Conservation (phyloP, 108 stramenopile species). For the Skeletonema tropicum region DNA sequence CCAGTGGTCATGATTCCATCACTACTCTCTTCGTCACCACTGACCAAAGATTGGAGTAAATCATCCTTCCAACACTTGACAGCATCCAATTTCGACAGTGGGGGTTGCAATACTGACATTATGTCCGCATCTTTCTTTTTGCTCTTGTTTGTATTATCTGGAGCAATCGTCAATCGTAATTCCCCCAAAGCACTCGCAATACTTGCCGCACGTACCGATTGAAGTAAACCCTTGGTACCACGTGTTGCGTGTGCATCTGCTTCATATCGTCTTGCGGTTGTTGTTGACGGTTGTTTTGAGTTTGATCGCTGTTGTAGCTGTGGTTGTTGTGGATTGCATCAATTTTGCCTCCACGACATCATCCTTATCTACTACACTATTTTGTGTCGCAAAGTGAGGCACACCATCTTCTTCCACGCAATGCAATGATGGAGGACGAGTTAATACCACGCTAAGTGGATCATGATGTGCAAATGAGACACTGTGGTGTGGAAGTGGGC, state of each 20-base stretch:
- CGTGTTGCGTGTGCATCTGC: constrained; percentile 81
- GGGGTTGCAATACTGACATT: background rate
- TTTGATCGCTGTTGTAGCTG: background rate
- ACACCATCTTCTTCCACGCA: constrained; percentile 30
- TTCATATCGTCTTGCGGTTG: constrained; percentile 47
- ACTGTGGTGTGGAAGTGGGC: constrained; percentile 29
- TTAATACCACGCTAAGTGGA: constrained; percentile 39
- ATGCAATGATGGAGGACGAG: constrained; percentile 26
- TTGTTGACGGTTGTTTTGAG: background rate
- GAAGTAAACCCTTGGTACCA: constrained; percentile 76
- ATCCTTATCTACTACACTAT: background rate
- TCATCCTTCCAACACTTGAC: constrained; percentile 63
- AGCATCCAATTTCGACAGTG: constrained; percentile 26
- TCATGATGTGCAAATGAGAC: constrained; percentile 42
- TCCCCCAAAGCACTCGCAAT: constrained; percentile 79
- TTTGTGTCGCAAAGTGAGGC: background rate
- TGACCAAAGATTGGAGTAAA: constrained; percentile 15
- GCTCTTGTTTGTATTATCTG: background rate
- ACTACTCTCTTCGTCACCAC: background rate
- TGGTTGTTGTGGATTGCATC: background rate
- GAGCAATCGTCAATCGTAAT: constrained; percentile 53
- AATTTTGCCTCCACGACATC: background rate
- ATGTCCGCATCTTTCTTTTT: background rate
- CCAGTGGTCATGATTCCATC: background rate
- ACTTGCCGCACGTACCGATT: constrained; percentile 73